Percentiles rank a stretch among this genome's conserved stretches.
These are phyloP conservation scores for Mallotus nudiflorus DNA, from an alignment of 345 rosid species.

Conservation along the genomic window DNA sequence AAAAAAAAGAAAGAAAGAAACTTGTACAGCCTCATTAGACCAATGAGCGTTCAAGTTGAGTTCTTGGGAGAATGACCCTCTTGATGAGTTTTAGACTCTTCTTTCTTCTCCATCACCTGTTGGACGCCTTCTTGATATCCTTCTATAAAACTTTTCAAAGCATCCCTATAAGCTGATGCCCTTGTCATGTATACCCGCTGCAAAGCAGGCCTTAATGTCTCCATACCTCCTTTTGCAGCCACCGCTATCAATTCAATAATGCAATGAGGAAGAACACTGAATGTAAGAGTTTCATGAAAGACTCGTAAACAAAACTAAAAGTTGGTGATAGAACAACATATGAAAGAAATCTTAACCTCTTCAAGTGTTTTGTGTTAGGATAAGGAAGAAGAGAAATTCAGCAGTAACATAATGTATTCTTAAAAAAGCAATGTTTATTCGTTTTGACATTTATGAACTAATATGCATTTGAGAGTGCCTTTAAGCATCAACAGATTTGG, in stretches of 20 bases:
- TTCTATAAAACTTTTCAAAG: slow-evolving; percentile 63
- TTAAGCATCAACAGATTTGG: neutral
- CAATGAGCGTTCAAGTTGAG: slow-evolving; percentile 22
- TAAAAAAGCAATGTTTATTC: neutral
- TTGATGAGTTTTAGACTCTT: slow-evolving; percentile 38
- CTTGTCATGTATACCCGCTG: slow-evolving; percentile 88
- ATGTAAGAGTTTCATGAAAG: slow-evolving; percentile 7
- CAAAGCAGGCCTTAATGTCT: slow-evolving; percentile 83
- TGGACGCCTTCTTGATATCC: slow-evolving; percentile 86
- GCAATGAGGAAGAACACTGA: neutral
- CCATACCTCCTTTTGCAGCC: slow-evolving; percentile 95
- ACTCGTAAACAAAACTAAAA: slow-evolving; percentile 2
- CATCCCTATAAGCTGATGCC: slow-evolving; percentile 83
- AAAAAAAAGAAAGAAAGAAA: no score
- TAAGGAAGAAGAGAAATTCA: no score
- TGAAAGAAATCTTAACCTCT: neutral
- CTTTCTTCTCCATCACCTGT: slow-evolving; percentile 60
- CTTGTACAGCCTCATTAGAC: neutral
- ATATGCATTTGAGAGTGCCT: neutral
- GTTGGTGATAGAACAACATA: neutral
- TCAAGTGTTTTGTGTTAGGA: no score
- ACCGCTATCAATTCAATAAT: slow-evolving; percentile 51
- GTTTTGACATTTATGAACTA: neutral
- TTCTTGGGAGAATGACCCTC: slow-evolving; percentile 29
- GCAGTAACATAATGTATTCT: neutral